phyloP scores from a whole-genome alignment of 1,139 yeast species.

The Saccharomyces hybrid region DNA sequence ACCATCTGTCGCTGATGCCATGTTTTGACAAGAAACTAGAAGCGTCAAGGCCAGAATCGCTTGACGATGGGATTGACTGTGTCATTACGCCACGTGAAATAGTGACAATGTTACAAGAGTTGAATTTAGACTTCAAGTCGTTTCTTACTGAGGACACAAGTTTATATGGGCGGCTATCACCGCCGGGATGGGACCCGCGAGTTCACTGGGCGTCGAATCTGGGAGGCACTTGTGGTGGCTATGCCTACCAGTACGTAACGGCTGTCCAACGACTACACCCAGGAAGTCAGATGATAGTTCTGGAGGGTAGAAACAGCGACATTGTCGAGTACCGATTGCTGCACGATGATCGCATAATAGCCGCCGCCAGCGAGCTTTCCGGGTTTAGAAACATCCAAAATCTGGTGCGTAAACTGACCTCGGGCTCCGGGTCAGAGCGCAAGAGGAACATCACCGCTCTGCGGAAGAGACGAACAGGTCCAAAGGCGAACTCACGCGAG shows the following conservation, averaged over 20 bases:
- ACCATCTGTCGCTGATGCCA: constrained; percentile 88
- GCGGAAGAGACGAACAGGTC: constrained; percentile 7
- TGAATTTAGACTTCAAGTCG: constrained; percentile 35
- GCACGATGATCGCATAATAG: constrained; percentile 37
- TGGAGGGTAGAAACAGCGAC: constrained; percentile 69
- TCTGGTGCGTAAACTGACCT: constrained; percentile 70
- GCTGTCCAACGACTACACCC: constrained; percentile 31
- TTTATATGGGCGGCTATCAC: constrained; percentile 5
- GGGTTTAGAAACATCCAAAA: constrained; percentile 95
- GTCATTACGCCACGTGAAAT: constrained; percentile 89
- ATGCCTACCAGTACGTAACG: constrained; percentile 54
- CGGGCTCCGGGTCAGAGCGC: constrained; percentile 7
- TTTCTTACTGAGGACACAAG: constrained; percentile 22
- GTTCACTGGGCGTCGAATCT: constrained; percentile 52
- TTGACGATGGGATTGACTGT: constrained; percentile 70
- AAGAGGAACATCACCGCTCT: constrained; percentile 13
- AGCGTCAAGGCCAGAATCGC: constrained; percentile 73
- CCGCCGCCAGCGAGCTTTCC: constrained; percentile 70
- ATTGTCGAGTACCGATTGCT: constrained; percentile 60
- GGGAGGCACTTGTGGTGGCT: constrained; percentile 91
- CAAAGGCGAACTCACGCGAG: background rate
- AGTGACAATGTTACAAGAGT: constrained; percentile 59
- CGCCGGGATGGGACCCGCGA: constrained; percentile 30
- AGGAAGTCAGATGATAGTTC: constrained; percentile 23
- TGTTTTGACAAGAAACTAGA: constrained; percentile 95